phyloP scores from a whole-genome alignment of 2,329 filamentous ascomycete species.

The Byssochlamys sp. region DNA sequence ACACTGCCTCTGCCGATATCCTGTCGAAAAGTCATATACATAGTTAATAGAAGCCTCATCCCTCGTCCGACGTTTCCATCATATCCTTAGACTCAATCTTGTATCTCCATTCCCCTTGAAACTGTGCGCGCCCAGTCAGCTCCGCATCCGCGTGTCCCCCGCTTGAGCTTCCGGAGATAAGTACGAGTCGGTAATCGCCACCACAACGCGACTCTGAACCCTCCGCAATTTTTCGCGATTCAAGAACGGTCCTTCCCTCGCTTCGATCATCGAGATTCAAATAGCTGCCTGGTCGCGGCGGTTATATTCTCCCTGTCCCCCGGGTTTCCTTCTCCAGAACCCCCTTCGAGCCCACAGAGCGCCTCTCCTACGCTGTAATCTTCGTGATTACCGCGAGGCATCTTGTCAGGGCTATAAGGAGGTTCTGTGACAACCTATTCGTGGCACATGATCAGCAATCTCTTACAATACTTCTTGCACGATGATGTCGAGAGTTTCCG shows the following conservation, averaged over 20 bases:
- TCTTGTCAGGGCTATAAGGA: conserved; percentile 48
- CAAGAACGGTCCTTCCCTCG: neutral
- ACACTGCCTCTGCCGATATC: neutral
- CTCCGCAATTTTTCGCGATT: conserved; percentile 4
- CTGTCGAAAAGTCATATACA: neutral
- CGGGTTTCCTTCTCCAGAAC: conserved; percentile 11
- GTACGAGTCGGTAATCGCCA: conserved; percentile 4
- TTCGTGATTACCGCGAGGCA: conserved; percentile 82
- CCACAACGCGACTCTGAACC: conserved; percentile 4
- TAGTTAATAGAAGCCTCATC: neutral
- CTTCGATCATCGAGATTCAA: neutral
- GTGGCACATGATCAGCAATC: conserved; percentile 81
- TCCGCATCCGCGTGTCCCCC: conserved; percentile 1
- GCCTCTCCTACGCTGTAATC: conserved; percentile 89
- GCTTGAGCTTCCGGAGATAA: neutral
- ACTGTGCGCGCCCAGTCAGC: conserved; percentile 2
- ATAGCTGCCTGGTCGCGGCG: conserved; percentile 5
- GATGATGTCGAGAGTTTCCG: conserved; percentile 95
- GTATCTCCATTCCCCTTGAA: neutral
- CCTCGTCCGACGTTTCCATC: neutral
- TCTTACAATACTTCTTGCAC: conserved; percentile 95
- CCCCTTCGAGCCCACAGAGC: conserved; percentile 27
- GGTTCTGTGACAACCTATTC: conserved; percentile 22
- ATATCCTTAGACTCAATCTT: neutral
- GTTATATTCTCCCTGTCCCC: conserved; percentile 2